These are phyloP conservation scores for Aspergillus sp. DNA, from an alignment of 2,329 filamentous ascomycete species.

Conservation along the genomic window DNA sequence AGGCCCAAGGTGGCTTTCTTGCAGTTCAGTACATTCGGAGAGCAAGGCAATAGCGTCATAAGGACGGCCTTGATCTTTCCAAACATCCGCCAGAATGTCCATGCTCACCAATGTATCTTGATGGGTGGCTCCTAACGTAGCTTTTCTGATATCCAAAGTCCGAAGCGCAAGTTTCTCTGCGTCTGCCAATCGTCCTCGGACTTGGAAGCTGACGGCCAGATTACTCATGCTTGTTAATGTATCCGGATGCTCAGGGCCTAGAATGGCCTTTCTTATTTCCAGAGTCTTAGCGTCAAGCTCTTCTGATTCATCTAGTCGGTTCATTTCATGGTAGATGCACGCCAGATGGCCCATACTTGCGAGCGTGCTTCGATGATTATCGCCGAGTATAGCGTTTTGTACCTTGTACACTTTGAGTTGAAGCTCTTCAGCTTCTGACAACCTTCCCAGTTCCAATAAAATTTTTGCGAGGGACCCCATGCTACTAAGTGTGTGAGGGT, in stretches of 20 bases:
- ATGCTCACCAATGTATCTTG: not conserved
- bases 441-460: not conserved
- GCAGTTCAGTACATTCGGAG: not conserved
- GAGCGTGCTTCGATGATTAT: no score
- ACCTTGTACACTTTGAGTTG: no score
- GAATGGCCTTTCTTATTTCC: not conserved
- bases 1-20: not conserved
- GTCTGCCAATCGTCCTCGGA: slow-evolving; percentile 18
- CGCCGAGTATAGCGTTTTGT: no score
- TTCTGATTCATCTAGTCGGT: not conserved
- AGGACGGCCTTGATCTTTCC: not conserved
- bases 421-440: no score
- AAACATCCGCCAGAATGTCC: not conserved
- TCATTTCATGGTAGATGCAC: not conserved
- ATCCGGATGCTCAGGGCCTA: not conserved
- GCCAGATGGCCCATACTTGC: no score
- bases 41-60: accelerated
- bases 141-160: not conserved
- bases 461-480: not conserved
- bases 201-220: slow-evolving; percentile 10
- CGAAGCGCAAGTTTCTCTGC: slow-evolving; percentile 9
- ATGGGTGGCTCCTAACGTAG: not conserved
- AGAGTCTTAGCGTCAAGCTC: not conserved
- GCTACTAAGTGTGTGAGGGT: not conserved
- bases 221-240: slow-evolving; percentile 21